Evolutionary conservation across 2,329 filamentous ascomycete genomes (phyloP).

Genomic region (Zymoseptoria brevis): DNA sequence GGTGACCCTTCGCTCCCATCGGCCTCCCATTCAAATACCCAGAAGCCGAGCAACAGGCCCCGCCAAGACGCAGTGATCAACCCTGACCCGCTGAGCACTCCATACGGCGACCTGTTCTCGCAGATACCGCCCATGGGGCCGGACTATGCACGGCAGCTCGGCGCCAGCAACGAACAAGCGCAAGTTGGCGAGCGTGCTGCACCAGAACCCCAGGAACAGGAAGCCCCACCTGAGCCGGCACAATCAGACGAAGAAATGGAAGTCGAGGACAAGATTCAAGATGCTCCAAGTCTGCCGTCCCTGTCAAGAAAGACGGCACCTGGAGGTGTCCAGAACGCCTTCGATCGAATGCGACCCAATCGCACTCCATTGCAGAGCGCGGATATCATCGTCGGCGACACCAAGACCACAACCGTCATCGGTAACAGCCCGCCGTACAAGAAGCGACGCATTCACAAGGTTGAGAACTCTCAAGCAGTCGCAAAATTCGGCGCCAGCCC

Average conservation of each 20-base stretch:
- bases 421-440: constrained; percentile 47
- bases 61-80: constrained; percentile 13
- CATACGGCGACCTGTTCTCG: constrained; percentile 22
- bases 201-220: not conserved
- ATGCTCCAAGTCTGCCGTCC: not conserved
- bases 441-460: constrained; percentile 36
- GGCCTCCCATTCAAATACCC: not conserved
- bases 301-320: constrained; percentile 30
- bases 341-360: constrained; percentile 57
- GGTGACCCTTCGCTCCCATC: not conserved
- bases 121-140: constrained; percentile 19
- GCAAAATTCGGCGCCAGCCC: constrained; percentile 39
- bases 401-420: constrained; percentile 55
- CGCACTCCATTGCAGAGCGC: constrained; percentile 56
- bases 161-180: constrained; percentile 26
- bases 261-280: not conserved
- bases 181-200: constrained; percentile 1
- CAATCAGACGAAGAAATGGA: not conserved
- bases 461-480: constrained; percentile 33
- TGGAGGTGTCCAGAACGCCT: constrained; percentile 51
- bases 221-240: not conserved
- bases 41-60: not conserved
- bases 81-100: constrained; percentile 20
- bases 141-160: constrained; percentile 33
- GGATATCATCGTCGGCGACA: constrained; percentile 66